Evolutionary conservation across 441 rosid species (phyloP).

Genomic region (Erodium texanum): DNA sequence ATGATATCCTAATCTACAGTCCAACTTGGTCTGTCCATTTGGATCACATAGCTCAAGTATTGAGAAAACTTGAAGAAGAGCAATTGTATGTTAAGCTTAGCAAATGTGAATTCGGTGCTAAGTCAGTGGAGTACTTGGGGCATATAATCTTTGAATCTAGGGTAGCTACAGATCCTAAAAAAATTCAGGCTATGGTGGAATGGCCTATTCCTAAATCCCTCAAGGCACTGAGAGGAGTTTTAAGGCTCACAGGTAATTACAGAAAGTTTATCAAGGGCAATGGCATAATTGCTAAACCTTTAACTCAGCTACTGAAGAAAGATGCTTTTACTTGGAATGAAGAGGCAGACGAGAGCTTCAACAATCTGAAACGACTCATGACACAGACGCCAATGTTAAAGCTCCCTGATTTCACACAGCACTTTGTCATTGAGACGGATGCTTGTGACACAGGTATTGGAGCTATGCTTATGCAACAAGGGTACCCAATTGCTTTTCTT

Average conservation of each 20-base stretch:
- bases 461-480: neutral
- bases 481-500: neutral
- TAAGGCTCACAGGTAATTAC: neutral
- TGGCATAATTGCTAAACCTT: neutral
- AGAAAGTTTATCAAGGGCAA: neutral
- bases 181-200: no score
- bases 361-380: neutral
- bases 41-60: neutral
- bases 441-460: neutral
- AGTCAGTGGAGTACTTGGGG: slow-evolving; percentile 6
- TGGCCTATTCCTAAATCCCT: neutral
- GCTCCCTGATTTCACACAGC: neutral
- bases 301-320: neutral
- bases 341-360: neutral
- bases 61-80: neutral
- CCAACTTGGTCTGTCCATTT: neutral
- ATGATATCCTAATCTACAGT: slow-evolving; percentile 3
- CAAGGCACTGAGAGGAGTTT: neutral
- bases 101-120: neutral
- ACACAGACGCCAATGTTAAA: neutral
- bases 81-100: neutral
- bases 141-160: neutral
- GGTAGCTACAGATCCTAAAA: neutral
- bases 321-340: neutral
- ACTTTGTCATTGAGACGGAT: neutral